These are phyloP conservation scores for Hanseniaspora clermontiae DNA, from an alignment of 805 yeast genomes.

Conservation along the genomic window DNA sequence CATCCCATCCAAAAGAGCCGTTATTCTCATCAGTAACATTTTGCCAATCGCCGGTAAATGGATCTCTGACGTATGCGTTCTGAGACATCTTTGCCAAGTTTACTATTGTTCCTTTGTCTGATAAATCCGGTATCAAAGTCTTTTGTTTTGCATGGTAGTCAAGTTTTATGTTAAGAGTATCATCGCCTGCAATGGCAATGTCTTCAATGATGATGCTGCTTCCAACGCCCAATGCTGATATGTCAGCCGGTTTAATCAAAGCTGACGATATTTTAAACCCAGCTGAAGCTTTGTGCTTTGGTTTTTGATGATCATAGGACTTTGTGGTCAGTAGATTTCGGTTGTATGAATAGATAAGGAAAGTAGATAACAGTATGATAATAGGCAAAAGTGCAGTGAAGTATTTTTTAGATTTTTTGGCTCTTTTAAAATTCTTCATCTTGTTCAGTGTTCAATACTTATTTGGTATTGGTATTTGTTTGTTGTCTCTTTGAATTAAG, in stretches of 20 bases:
- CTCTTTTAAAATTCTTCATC: neutral
- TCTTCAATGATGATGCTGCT: constrained; percentile 13
- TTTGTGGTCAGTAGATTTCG: neutral
- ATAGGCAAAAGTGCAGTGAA: neutral
- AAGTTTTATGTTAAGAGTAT: neutral
- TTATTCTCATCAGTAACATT: constrained; percentile 48
- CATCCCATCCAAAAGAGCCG: constrained; percentile 75
- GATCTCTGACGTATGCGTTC: constrained; percentile 33
- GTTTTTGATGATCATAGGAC: neutral
- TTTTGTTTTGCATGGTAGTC: neutral
- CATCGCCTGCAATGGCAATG: neutral
- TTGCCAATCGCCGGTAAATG: constrained; percentile 34
- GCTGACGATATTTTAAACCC: neutral
- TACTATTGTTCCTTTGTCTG: constrained; percentile 25
- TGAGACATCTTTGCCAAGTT: constrained; percentile 44
- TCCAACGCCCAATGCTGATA: constrained; percentile 12
- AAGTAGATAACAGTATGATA: neutral
- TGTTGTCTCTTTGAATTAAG: neutral
- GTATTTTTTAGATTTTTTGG: neutral
- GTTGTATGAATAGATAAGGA: neutral
- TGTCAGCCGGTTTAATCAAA: neutral
- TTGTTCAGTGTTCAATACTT: no score
- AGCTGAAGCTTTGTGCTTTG: neutral
- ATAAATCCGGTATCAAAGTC: constrained; percentile 26
- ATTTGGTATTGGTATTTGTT: neutral